These are phyloP conservation scores for Sphagnurus paluster DNA, from an alignment of 1,284 basidiomycete species.

Conservation along the genomic window DNA sequence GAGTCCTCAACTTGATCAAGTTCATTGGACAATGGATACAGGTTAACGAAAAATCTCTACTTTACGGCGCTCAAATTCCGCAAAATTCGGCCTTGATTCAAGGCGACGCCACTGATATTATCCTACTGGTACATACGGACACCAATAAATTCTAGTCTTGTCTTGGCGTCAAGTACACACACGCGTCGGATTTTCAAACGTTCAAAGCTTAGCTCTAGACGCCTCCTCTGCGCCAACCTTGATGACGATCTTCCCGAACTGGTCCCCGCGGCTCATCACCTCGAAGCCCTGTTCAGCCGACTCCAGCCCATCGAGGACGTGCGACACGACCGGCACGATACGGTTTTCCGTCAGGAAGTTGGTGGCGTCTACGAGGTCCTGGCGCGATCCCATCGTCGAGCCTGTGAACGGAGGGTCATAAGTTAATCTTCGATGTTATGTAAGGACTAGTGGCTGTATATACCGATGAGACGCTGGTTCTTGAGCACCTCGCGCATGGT, in stretches of 20 bases:
- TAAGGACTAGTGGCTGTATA: not conserved
- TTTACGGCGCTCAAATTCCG: too few relatives aligned
- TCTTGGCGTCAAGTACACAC: too few relatives aligned
- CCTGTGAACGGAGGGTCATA: conserved; percentile 39
- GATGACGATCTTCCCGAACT: conserved; percentile 80
- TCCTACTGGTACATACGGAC: too few relatives aligned
- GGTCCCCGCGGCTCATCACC: conserved; percentile 57
- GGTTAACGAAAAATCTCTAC: too few relatives aligned
- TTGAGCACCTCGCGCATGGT: conserved; percentile 83
- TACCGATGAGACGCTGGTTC: conserved; percentile 76
- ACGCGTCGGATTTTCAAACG: too few relatives aligned
- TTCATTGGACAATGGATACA: too few relatives aligned
- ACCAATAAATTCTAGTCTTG: too few relatives aligned
- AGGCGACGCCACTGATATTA: too few relatives aligned
- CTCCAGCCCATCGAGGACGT: conserved; percentile 70
- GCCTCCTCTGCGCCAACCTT: conserved; percentile 22
- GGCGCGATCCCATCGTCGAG: conserved; percentile 83
- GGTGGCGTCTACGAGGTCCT: conserved; percentile 74
- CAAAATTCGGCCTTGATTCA: too few relatives aligned
- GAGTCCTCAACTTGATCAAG: too few relatives aligned
- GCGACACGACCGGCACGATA: conserved; percentile 76
- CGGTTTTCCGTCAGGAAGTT: conserved; percentile 67
- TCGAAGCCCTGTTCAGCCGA: conserved; percentile 72
- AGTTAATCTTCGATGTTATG: not conserved
- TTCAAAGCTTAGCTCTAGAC: not conserved